These are phyloP conservation scores for Elsinoe necatrix DNA, from an alignment of 2,329 filamentous ascomycete species.

Conservation along the genomic window DNA sequence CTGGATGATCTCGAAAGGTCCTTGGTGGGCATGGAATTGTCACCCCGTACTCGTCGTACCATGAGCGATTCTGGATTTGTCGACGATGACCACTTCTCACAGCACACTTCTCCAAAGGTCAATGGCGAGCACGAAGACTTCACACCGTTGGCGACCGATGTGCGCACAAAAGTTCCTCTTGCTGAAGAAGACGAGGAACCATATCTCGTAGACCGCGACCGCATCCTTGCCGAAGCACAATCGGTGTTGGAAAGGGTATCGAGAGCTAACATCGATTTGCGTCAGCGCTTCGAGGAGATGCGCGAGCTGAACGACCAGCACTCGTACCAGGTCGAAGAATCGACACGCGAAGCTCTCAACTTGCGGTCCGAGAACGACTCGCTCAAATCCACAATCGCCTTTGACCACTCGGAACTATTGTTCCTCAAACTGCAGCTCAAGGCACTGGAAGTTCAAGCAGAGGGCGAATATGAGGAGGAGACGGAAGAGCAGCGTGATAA, in stretches of 20 bases:
- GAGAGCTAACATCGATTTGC: conserved; percentile 26
- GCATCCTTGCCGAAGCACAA: conserved; percentile 25
- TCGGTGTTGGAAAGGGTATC: conserved; percentile 25
- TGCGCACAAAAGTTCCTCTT: background rate
- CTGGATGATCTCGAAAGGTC: conserved; percentile 28
- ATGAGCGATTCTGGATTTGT: conserved; percentile 16
- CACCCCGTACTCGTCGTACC: background rate
- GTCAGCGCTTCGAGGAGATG: conserved; percentile 28
- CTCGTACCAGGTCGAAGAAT: conserved; percentile 25
- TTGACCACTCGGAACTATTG: conserved; percentile 33
- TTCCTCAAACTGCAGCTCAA: conserved; percentile 34
- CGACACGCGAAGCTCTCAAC: conserved; percentile 25
- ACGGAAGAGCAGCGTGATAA: conserved; percentile 17
- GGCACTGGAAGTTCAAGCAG: conserved; percentile 29
- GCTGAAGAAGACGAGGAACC: conserved; percentile 16
- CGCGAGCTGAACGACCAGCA: conserved; percentile 27
- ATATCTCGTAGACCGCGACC: conserved; percentile 18
- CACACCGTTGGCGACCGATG: background rate
- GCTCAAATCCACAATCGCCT: conserved; percentile 30
- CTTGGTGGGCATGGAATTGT: conserved; percentile 20
- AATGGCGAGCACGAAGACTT: background rate
- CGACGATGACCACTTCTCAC: conserved; percentile 1
- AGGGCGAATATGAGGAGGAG: conserved; percentile 18
- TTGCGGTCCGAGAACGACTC: conserved; percentile 32
- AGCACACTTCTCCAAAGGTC: background rate